Conservation (phyloP, 1,284 basidiomycete genomes). For the Anthracocystis panici-leucophaei region DNA sequence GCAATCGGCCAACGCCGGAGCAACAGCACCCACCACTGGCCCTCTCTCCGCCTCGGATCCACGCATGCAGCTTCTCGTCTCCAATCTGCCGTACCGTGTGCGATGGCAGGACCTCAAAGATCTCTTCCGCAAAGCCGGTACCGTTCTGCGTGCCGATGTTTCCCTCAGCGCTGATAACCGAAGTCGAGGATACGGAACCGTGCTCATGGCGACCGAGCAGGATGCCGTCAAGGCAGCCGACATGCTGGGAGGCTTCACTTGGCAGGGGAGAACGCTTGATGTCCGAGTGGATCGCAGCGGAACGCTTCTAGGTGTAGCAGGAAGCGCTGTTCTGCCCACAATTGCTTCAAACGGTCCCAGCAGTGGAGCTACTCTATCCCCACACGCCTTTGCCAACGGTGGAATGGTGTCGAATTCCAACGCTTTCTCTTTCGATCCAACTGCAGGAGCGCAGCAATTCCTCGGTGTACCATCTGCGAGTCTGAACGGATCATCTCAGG, state of each 20-base stretch:
- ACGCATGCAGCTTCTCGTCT: conserved; percentile 76
- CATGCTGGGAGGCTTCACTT: conserved; percentile 70
- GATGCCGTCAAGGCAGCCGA: conserved; percentile 70
- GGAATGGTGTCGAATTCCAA: neutral
- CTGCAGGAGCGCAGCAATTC: conserved; percentile 14
- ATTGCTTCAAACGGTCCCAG: conserved; percentile 10
- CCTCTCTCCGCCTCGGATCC: conserved; percentile 75
- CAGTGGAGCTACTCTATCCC: neutral
- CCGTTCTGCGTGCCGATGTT: conserved; percentile 70
- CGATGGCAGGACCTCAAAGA: conserved; percentile 71
- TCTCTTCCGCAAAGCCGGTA: conserved; percentile 70
- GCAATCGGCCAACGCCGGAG: neutral
- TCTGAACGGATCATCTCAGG: conserved; percentile 2
- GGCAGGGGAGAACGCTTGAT: conserved; percentile 67
- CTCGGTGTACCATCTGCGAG: conserved; percentile 28
- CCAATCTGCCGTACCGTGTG: conserved; percentile 70
- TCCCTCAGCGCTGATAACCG: conserved; percentile 68
- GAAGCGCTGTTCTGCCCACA: conserved; percentile 36
- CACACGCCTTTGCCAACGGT: conserved; percentile 13
- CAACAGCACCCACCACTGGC: conserved; percentile 41
- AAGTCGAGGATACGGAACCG: conserved; percentile 62
- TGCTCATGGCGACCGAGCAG: conserved; percentile 66
- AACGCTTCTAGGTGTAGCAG: conserved; percentile 46
- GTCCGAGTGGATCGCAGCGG: conserved; percentile 63
- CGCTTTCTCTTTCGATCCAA: conserved; percentile 8